Conservation (phyloP, 1,139 yeast genomes). For the Saccharomycopsis hybrid region DNA sequence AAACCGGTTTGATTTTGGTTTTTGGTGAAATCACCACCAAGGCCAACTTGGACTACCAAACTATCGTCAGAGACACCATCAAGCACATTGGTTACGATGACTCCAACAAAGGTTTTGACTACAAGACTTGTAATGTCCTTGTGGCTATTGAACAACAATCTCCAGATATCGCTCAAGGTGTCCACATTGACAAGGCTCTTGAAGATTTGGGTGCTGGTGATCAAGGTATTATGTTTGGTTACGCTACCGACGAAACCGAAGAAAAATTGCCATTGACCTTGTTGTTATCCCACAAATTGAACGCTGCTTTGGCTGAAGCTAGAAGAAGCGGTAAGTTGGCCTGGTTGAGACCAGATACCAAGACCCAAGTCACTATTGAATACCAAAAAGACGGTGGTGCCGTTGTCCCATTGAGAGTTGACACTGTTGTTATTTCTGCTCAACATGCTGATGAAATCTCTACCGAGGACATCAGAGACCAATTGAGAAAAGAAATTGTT, state of each 20-base stretch:
- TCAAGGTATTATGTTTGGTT: slow-evolving; percentile 99
- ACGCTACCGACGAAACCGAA: slow-evolving; percentile 98
- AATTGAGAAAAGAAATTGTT: slow-evolving; percentile 72
- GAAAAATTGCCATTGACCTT: slow-evolving; percentile 95
- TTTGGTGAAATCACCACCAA: slow-evolving; percentile 99
- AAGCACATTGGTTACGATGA: slow-evolving; percentile 97
- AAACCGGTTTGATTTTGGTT: slow-evolving; percentile 98
- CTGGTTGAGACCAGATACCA: slow-evolving; percentile 99
- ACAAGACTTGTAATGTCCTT: slow-evolving; percentile 97
- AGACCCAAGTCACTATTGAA: slow-evolving; percentile 98
- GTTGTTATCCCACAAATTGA: slow-evolving; percentile 89
- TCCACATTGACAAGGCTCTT: slow-evolving; percentile 92
- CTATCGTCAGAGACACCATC: slow-evolving; percentile 95
- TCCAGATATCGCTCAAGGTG: slow-evolving; percentile 98
- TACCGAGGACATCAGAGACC: slow-evolving; percentile 82
- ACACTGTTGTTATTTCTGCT: slow-evolving; percentile 94
- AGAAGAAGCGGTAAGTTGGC: slow-evolving; percentile 91
- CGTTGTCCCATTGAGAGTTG: slow-evolving; percentile 91
- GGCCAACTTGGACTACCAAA: slow-evolving; percentile 93
- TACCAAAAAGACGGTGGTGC: slow-evolving; percentile 93
- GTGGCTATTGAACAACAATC: slow-evolving; percentile 99
- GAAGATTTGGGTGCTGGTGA: slow-evolving; percentile 99
- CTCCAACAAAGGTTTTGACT: slow-evolving; percentile 95
- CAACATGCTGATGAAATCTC: slow-evolving; percentile 96
- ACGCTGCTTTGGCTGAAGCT: slow-evolving; percentile 94